Evolutionary conservation across 2,329 filamentous ascomycete genomes (phyloP).

Genomic region (Torrubiellomyces zombiae): DNA sequence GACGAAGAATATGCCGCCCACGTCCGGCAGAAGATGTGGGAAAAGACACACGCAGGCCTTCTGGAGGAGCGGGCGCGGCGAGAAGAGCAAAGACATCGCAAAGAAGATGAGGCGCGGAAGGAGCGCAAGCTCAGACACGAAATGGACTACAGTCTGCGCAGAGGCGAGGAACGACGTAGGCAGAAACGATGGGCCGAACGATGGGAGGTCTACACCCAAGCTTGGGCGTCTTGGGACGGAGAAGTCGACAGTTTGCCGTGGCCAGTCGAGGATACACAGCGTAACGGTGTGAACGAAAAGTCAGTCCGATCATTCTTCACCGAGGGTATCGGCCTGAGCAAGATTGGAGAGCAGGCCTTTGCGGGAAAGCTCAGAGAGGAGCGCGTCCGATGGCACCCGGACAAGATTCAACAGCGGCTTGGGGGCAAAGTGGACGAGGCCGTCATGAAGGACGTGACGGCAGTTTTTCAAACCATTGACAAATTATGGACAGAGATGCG

Average conservation of each 20-base stretch:
- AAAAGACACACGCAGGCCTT: constrained; percentile 75
- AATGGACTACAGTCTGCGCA: constrained; percentile 52
- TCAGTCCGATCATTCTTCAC: constrained; percentile 56
- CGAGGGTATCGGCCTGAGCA: constrained; percentile 23
- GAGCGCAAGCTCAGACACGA: constrained; percentile 38
- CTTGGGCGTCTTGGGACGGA: constrained; percentile 44
- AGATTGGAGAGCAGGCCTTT: constrained; percentile 27
- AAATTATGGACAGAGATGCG: constrained; percentile 54
- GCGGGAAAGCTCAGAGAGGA: constrained; percentile 55
- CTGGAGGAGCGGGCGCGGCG: constrained; percentile 56
- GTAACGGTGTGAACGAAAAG: constrained; percentile 37
- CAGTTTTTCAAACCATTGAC: constrained; percentile 84
- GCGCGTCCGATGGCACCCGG: constrained; percentile 88
- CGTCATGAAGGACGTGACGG: constrained; percentile 66
- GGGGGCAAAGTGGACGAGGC: constrained; percentile 54
- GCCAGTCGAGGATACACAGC: constrained; percentile 49
- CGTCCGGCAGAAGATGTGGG: constrained; percentile 85
- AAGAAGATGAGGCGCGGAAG: constrained; percentile 32
- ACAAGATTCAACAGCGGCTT: constrained; percentile 88
- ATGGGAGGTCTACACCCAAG: constrained; percentile 47
- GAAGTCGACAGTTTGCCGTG: constrained; percentile 37
- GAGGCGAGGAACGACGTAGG: constrained; percentile 46
- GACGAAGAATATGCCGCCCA: constrained; percentile 85
- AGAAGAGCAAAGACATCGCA: constrained; percentile 34
- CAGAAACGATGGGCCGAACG: constrained; percentile 36